Conservation (phyloP, 345 rosid genomes). For the Litchi chinensis region DNA sequence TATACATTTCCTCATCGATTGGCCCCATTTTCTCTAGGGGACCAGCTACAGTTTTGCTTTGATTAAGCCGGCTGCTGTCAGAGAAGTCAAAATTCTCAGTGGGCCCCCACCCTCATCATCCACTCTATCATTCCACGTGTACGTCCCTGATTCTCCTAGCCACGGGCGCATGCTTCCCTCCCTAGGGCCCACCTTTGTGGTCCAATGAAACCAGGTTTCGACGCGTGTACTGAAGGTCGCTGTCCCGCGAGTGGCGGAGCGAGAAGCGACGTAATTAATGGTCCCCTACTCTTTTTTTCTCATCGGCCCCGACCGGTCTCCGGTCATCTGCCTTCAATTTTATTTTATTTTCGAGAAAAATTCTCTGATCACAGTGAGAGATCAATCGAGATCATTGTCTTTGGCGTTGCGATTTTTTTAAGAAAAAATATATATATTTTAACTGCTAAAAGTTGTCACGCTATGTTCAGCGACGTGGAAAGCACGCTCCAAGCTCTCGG, state of each 20-base stretch:
- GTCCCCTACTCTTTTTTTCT: constrained; percentile 34
- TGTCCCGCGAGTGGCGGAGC: constrained; percentile 54
- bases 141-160: constrained; percentile 41
- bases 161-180: constrained; percentile 44
- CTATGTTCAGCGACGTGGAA: constrained; percentile 44
- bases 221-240: constrained; percentile 50
- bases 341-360: neutral
- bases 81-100: constrained; percentile 57
- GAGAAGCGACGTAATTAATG: constrained; percentile 44
- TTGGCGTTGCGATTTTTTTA: too few species aligned
- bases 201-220: constrained; percentile 32
- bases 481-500: constrained; percentile 63
- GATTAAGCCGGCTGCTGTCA: constrained; percentile 93
- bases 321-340: neutral
- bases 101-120: constrained; percentile 38
- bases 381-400: neutral
- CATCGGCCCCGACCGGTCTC: constrained; percentile 30
- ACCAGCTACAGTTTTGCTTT: constrained; percentile 35
- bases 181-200: constrained; percentile 57
- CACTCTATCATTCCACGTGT: constrained; percentile 48
- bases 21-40: constrained; percentile 36
- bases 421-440: too few species aligned
- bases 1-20: neutral
- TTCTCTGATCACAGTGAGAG: neutral
- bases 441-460: constrained; percentile 21